Evolutionary conservation across 768 basidiomycete species (phyloP).

Genomic region (Pisolithus microcarpus): DNA sequence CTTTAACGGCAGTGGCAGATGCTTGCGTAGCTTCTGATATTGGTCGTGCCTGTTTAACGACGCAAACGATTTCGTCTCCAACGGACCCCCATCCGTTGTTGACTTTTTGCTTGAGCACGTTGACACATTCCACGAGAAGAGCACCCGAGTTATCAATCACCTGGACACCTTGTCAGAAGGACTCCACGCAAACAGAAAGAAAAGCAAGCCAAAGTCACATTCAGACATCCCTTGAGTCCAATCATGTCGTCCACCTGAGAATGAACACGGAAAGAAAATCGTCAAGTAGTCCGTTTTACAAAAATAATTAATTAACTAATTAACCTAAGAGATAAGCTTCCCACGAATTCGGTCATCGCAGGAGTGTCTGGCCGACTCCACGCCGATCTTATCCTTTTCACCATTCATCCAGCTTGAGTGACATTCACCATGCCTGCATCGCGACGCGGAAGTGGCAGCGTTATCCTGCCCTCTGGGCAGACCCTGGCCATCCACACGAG

Average conservation of each 20-base stretch:
- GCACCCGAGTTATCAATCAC: constrained; percentile 98
- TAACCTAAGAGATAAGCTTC: constrained; percentile 7
- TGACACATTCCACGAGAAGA: constrained; percentile 90
- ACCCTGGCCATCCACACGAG: constrained; percentile 82
- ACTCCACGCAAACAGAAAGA: not conserved
- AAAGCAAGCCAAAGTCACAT: constrained; percentile 41
- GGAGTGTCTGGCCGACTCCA: constrained; percentile 11
- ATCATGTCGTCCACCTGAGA: constrained; percentile 51
- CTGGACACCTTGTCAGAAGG: constrained; percentile 31
- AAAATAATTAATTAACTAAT: not conserved
- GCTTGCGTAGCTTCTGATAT: constrained; percentile 58
- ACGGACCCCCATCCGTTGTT: constrained; percentile 91
- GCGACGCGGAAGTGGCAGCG: constrained; percentile 71
- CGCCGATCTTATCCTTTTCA: constrained; percentile 7
- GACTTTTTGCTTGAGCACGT: constrained; percentile 92
- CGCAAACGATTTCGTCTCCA: constrained; percentile 94
- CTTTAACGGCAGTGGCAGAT: constrained; percentile 78
- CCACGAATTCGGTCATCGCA: constrained; percentile 12
- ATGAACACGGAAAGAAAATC: not conserved
- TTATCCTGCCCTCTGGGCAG: constrained; percentile 67
- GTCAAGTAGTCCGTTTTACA: not conserved
- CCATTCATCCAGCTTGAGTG: not conserved
- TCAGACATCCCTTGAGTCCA: constrained; percentile 88
- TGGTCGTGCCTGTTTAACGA: constrained; percentile 87
- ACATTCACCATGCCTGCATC: constrained; percentile 49